phyloP scores from a whole-genome alignment of 352 stramenopile species.

The Globisporangium alternatum region DNA sequence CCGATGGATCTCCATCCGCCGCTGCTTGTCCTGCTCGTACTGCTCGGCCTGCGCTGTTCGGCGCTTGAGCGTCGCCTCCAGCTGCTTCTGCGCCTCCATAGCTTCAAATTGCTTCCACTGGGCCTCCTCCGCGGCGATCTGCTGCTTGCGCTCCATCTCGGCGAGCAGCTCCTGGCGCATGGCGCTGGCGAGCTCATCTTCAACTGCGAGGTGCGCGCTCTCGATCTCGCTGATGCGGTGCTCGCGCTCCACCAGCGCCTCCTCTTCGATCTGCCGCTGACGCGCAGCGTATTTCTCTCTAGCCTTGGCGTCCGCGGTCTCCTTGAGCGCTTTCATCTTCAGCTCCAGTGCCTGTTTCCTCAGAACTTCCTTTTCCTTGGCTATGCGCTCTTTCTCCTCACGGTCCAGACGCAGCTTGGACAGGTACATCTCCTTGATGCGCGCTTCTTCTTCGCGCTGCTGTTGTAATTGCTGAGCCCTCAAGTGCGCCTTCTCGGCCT shows the following conservation, averaged over 20 bases:
- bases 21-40: constrained; percentile 62
- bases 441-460: constrained; percentile 48
- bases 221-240: constrained; percentile 32
- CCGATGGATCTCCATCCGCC: constrained; percentile 62
- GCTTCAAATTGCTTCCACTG: constrained; percentile 63
- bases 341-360: constrained; percentile 39
- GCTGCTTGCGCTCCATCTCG: constrained; percentile 34
- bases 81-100: constrained; percentile 44
- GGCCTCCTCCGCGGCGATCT: constrained; percentile 57
- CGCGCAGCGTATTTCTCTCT: constrained; percentile 42
- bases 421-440: constrained; percentile 49
- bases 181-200: constrained; percentile 36
- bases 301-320: constrained; percentile 53
- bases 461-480: constrained; percentile 27
- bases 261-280: constrained; percentile 35
- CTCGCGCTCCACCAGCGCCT: constrained; percentile 37
- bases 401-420: constrained; percentile 38
- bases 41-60: constrained; percentile 55
- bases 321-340: constrained; percentile 64
- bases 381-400: constrained; percentile 38
- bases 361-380: constrained; percentile 41
- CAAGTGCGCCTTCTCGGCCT: constrained; percentile 31
- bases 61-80: constrained; percentile 38
- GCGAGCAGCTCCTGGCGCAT: constrained; percentile 38
- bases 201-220: constrained; percentile 39